Evolutionary conservation across 2,329 filamentous ascomycete species (phyloP).

Genomic region (Zopfia rhizophila): DNA sequence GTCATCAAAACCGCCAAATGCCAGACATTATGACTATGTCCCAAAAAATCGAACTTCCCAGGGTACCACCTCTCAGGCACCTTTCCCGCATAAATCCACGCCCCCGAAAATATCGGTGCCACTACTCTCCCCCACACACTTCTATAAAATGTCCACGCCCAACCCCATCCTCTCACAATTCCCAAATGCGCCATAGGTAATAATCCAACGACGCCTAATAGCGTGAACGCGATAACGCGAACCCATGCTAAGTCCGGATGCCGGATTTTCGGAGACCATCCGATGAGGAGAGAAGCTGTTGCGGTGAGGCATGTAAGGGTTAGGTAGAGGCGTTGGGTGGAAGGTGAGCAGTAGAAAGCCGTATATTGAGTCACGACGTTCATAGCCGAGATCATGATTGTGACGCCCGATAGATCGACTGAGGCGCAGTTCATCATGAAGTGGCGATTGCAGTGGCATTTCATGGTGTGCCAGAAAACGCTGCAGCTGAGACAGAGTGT

Average conservation of each 20-base stretch:
- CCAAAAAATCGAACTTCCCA: conserved; percentile 2
- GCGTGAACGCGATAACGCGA: conserved; percentile 1
- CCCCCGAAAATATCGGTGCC: conserved; percentile 1
- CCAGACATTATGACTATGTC: conserved; percentile 7
- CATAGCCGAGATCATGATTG: conserved; percentile 4
- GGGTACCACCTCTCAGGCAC: conserved; percentile 6
- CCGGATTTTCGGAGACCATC: conserved; percentile 1
- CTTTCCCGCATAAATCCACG: conserved; percentile 6
- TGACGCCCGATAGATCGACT: conserved; percentile 1
- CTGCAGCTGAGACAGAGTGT: conserved; percentile 2
- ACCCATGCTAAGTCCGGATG: conserved; percentile 2
- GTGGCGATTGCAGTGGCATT: conserved; percentile 4
- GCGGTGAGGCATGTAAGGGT: not conserved
- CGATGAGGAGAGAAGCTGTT: not conserved
- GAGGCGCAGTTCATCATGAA: conserved; percentile 3
- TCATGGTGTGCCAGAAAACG: conserved; percentile 8
- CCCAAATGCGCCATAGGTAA: conserved; percentile 1
- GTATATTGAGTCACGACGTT: conserved; percentile 1
- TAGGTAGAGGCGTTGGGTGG: not conserved
- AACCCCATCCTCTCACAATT: not conserved
- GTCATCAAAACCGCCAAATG: conserved; percentile 1
- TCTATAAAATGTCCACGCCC: conserved; percentile 1
- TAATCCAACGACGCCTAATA: conserved; percentile 1
- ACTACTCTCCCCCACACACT: not conserved
- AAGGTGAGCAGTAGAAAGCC: conserved; percentile 2